Percentiles rank a stretch among this genome's conserved stretches.
phyloP scores from a whole-genome alignment of 177 flowering plant species.

The Vitis hybrid region DNA sequence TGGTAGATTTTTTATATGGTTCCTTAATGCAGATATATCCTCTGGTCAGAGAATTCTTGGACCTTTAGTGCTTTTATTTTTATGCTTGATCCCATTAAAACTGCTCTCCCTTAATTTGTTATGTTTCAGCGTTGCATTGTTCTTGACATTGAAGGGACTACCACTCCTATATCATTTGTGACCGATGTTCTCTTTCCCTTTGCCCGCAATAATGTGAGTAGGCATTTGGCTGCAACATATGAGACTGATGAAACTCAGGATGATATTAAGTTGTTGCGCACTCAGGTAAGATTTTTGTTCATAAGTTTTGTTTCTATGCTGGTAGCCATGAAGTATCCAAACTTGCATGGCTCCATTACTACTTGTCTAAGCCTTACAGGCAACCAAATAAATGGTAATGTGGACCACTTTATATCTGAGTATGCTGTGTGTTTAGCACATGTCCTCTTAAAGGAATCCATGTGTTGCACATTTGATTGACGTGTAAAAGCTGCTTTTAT shows the following conservation, averaged over 20 bases:
- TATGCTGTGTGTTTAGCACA: not conserved
- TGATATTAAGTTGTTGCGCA: constrained; percentile 72
- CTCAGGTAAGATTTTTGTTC: constrained; percentile 62
- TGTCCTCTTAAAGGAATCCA: not conserved
- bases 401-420: not conserved
- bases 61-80: not conserved
- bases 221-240: constrained; percentile 73
- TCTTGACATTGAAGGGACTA: constrained; percentile 98
- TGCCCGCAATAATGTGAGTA: constrained; percentile 86
- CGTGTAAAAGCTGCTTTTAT: not conserved
- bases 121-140: constrained; percentile 82
- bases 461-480: not conserved
- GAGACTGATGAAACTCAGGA: constrained; percentile 81
- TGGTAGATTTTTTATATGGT: not conserved
- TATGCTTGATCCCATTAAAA: not conserved
- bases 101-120: constrained; percentile 2
- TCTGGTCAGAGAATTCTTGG: too few species aligned
- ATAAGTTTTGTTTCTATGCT: not conserved
- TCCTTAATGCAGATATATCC: not conserved
- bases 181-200: constrained; percentile 94
- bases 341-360: not conserved
- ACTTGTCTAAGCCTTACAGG: not conserved
- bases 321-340: not conserved
- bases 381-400: not conserved
- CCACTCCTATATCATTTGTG: constrained; percentile 95